Evolutionary conservation across 257 asterid genomes (phyloP).

Genomic region (Anisodus tanguticus): DNA sequence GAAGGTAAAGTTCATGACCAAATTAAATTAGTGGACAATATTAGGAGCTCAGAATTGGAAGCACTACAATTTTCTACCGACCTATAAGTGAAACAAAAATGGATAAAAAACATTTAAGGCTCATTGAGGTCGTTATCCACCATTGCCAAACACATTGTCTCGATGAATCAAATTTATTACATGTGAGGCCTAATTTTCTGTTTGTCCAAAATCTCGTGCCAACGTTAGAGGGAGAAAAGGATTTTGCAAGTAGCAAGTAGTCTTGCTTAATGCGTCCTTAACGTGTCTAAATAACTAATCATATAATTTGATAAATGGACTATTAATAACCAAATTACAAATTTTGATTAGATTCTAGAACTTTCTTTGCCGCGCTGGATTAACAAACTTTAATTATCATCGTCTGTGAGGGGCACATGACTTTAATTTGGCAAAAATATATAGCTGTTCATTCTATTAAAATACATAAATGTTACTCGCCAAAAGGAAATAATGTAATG

Average conservation of each 20-base stretch:
- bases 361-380: background rate
- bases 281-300: background rate
- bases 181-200: slow-evolving; percentile 27
- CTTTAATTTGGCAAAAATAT: slow-evolving; percentile 3
- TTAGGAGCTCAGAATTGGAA: background rate
- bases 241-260: background rate
- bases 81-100: background rate
- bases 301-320: background rate
- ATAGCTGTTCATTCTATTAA: background rate
- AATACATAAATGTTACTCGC: background rate
- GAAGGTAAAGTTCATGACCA: too few relatives aligned
- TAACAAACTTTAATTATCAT: slow-evolving; percentile 12
- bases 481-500: background rate
- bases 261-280: background rate
- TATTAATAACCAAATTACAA: slow-evolving; percentile 27
- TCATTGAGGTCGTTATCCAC: slow-evolving; percentile 26
- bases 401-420: slow-evolving; percentile 1
- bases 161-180: slow-evolving; percentile 35
- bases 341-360: slow-evolving; percentile 10
- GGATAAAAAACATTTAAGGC: slow-evolving; percentile 22
- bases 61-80: background rate
- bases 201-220: background rate
- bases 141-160: slow-evolving; percentile 29
- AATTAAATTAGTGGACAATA: background rate
- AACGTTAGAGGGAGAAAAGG: background rate